Evolutionary conservation across 768 basidiomycete genomes (phyloP), one percentile per base, ranked within the genome.

Genomic region (Suillus placidus): DNA sequence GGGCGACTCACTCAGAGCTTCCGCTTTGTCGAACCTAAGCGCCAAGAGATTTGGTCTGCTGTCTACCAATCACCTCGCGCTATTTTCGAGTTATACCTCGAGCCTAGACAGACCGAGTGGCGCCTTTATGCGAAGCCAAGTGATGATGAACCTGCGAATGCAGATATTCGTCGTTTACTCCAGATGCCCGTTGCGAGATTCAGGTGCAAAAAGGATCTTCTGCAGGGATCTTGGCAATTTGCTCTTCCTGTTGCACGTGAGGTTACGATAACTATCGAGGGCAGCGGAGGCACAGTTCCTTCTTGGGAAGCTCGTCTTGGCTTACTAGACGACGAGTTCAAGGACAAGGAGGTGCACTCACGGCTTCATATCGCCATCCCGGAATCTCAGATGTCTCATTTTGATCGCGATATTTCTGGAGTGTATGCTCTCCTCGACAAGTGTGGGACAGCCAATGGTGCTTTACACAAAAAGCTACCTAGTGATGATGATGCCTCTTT

Each of bases 221-320:
- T 94, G 58, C 76, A 78, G 34, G 95, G 95, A 13, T 78, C 72
- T 4, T 96, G 94, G 95, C 85, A 93, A 70, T 85, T 96, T 64
- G 91, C 91, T 20, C 77, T 97, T 9, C 95, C 95, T 7, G 77
- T 79, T 61, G 74, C 78, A 2, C 83, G 83, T 2, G 77, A 83
- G 1, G 81, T 95, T 65, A 69, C 81, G 2, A 73, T 97, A 68
- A 84, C 82, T 14, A 83, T 97, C 42, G 77, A 87, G 68, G 77
- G 77, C 10, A 73, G 76, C 18, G 91, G 88, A 30, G 87, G 91
- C 37, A 81, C 85, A 8, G 91, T 94, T 0, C 91, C 92, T 12
- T 88, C 91, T 6, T 98, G 95, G 95, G 89, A 94, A 71, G 85
- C 88, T 20, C 85, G 88, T 34, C 83, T 98, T 35, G 95, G 95